Conservation (phyloP, 331 rosid species). For the Telfairia occidentalis region DNA sequence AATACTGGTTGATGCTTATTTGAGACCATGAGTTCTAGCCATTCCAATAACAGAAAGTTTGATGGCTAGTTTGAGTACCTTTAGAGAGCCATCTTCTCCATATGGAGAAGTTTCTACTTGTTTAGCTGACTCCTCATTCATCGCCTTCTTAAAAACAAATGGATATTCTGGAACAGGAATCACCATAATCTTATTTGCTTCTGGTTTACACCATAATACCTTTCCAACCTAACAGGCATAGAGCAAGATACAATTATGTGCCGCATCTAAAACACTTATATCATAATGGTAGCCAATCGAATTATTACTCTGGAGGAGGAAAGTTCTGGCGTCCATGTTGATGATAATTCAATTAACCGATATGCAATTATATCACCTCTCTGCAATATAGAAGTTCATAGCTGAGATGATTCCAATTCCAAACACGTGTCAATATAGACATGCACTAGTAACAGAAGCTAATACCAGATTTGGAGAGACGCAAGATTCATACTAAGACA, state of each 20-base stretch:
- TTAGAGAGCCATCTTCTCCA: conserved; percentile 69
- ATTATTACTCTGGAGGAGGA: conserved; percentile 68
- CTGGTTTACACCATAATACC: conserved; percentile 40
- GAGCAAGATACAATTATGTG: conserved; percentile 8
- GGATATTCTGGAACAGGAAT: conserved; percentile 60
- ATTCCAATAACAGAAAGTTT: not conserved
- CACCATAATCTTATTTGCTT: conserved; percentile 38
- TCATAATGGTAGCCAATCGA: not conserved
- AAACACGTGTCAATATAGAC: not conserved
- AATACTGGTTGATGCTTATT: not conserved
- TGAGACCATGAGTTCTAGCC: not conserved
- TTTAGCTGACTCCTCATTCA: conserved; percentile 30
- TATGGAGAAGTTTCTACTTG: conserved; percentile 45
- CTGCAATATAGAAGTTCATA: conserved; percentile 32
- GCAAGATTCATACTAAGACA: not conserved
- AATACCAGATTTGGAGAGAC: not conserved
- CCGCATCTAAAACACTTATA: conserved; percentile 4
- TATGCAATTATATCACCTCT: conserved; percentile 68
- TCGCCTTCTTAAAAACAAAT: conserved; percentile 37
- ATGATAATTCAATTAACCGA: conserved; percentile 71
- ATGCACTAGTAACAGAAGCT: not conserved
- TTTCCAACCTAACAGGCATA: conserved; percentile 60
- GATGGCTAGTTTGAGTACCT: conserved; percentile 35
- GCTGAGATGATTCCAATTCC: conserved; percentile 5
- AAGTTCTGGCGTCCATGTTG: conserved; percentile 77